Percentiles rank a stretch among this genome's conserved stretches.
These are phyloP conservation scores for Aspergillus pseudoviridinutans DNA, from an alignment of 2,329 filamentous ascomycete genomes.

Conservation along the genomic window DNA sequence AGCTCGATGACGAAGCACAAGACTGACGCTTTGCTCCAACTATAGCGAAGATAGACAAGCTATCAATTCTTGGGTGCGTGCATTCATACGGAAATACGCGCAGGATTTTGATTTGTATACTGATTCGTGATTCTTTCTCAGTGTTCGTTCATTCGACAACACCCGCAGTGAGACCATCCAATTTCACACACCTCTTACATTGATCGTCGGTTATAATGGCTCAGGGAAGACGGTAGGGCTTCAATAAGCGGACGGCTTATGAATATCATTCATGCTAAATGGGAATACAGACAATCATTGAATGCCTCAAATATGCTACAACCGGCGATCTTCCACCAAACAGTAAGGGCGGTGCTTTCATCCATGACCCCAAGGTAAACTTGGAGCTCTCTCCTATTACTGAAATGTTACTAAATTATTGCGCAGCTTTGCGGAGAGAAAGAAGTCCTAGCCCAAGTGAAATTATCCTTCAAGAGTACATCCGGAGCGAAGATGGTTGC, in stretches of 20 bases:
- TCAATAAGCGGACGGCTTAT: neutral
- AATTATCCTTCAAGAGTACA: conserved; percentile 77
- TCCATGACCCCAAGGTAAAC: conserved; percentile 85
- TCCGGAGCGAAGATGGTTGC: conserved; percentile 76
- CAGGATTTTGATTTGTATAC: neutral
- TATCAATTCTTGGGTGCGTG: conserved; percentile 71
- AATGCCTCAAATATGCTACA: conserved; percentile 96
- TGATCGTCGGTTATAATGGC: conserved; percentile 96
- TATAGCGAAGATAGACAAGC: conserved; percentile 78
- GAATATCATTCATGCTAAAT: conserved; percentile 3
- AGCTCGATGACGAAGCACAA: neutral
- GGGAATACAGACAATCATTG: conserved; percentile 73
- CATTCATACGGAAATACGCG: neutral
- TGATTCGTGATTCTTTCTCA: conserved; percentile 23
- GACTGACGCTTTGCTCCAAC: conserved; percentile 1
- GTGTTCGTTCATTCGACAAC: conserved; percentile 81
- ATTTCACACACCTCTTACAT: conserved; percentile 85
- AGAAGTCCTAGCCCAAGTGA: conserved; percentile 86
- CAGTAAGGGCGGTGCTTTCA: conserved; percentile 82
- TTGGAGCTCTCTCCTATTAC: neutral
- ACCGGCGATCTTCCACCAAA: conserved; percentile 92
- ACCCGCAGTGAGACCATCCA: conserved; percentile 70
- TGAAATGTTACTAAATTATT: conserved; percentile 3
- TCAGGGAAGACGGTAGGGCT: conserved; percentile 79
- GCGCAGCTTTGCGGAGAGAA: conserved; percentile 71